Evolutionary conservation across 23 red algal genomes (phyloP), one percentile per base, ranked within the genome.

Genomic region (Gracilaria gracilis): DNA sequence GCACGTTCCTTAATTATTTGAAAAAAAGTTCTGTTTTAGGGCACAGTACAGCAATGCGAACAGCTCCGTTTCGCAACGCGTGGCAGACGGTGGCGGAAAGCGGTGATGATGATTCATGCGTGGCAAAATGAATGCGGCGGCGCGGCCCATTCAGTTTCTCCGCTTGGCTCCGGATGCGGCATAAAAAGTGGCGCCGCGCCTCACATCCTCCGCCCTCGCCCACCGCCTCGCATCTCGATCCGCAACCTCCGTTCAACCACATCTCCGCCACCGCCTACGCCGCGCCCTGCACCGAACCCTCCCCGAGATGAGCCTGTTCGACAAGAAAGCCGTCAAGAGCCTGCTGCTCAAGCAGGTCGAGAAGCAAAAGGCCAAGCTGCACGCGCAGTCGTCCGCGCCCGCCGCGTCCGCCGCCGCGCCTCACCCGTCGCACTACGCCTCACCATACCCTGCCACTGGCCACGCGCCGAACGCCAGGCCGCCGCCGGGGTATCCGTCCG

Each of bases 321-420:
- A 73, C 67, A 73, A 73, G 67, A 37, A 73, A 1, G 59, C 59
- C 59, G 67, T 35, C 21, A 73, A 73, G 19, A 23, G 8, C 33
- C 13, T 44, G 23, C 33, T 73, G 2, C 67, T 73, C 67, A 73
- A 73, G 67, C 67, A 73, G 28, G 67, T 73, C 12, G 59, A 73
- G 67, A 44, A 73, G 67, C 67, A 73, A 37, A 73, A 73, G 67
- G 33, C 67, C 16, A 73, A 73, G 34, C 38, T 73, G 2, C 21
- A 37, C 33, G 24, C 67, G 36, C 33, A 73, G 24, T 42, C 67
- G 6, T 67, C 62, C 33, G 24, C 62, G 9, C 20, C 62, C 16
- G 16, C 62, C 62, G 35, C 67, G 2, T 40, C 67, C 23, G 35
- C 5, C 4, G 31, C 38, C 67, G 4, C 34, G 8, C 29, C 65